Base-by-base conservation (phyloP, 495 filamentous ascomycete species). In the Neurospora hispaniola region DNA sequence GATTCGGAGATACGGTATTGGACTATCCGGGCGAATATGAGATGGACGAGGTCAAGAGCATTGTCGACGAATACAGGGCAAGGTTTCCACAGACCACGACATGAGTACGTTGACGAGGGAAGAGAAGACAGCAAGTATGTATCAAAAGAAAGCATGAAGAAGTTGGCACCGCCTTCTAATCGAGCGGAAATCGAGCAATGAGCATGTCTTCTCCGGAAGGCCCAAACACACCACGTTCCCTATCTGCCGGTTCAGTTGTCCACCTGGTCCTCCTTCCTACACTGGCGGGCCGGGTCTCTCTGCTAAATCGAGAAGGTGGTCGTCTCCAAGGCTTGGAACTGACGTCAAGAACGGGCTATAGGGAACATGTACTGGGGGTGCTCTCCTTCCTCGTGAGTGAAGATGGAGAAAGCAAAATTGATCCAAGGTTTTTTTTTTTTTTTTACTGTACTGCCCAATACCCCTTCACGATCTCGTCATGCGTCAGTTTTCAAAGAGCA, bases 21-120 rank as follows among this genome's bases (percentile, higher is more conserved):
- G 79, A 80, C 46, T 80, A 80, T 42, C 72, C 70, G 4, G 77
- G 77, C 0, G 79, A 80, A 27, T 78, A 71, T 54, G 76, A 80
- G 46, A 70, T 44, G 42, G 75, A 73, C 0, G 79, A 80, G 72
- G 77, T 77, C 27, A 71, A 72, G 72, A 42, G 39, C 39, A 71
- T 80, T 38, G 48, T 80, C 8, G 77, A 78, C 31, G 74, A 70
- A 41, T 77, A 71, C 42, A 70, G 35, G 48, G 46, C 39, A 44
- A 46, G 23, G 23, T 59, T 9, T 44, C 40, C 46, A 41, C 12
- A 38, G 70, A n/a, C 70, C n/a, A 8, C 8, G 18, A 3, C 20
- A 5, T 54, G 46, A 54, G 20, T 3, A 5, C 20, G 2, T 54
- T 16, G 23, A 31, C 3, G 23, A 6, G 46, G 23, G 16, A 4